Percentiles rank a stretch among this genome's conserved stretches.
These are phyloP conservation scores for Schoenoplectus tabernaemontani DNA, from an alignment of 202 grass and related monocot species.

Conservation along the genomic window DNA sequence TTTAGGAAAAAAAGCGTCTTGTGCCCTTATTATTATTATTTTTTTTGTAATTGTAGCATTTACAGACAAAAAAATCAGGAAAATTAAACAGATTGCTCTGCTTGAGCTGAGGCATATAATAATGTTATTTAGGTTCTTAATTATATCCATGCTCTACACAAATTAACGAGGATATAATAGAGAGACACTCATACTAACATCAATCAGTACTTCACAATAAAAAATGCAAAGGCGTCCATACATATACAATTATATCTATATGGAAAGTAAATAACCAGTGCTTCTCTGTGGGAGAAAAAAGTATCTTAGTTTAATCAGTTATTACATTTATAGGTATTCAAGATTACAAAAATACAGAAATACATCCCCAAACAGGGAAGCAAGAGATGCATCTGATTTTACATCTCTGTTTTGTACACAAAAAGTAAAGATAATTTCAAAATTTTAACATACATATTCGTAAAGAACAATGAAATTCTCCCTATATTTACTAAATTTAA, in stretches of 20 bases:
- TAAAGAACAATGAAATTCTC: background rate
- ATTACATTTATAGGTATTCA: background rate
- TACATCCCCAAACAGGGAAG: background rate
- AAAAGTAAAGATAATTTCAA: background rate
- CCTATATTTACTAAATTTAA: background rate
- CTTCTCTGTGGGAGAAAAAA: background rate
- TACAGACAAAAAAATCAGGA: too few species aligned
- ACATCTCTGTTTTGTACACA: conserved; percentile 11
- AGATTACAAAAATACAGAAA: background rate
- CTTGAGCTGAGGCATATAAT: background rate
- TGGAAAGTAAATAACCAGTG: background rate
- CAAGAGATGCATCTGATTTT: background rate
- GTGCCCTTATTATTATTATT: too few species aligned
- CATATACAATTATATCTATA: background rate
- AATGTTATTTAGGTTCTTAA: too few species aligned
- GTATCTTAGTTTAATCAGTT: background rate
- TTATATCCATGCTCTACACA: background rate
- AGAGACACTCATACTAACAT: background rate
- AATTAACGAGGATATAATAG: background rate
- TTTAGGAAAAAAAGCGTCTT: too few species aligned
- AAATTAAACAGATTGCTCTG: background rate
- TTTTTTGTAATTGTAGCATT: too few species aligned
- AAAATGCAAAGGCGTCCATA: background rate
- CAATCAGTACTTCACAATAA: background rate
- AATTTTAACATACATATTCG: background rate